Percentiles rank a stretch among this genome's conserved stretches.
Conservation (phyloP, 192 early-diverging fungal genomes). For the Entophlyctis helioformis region DNA sequence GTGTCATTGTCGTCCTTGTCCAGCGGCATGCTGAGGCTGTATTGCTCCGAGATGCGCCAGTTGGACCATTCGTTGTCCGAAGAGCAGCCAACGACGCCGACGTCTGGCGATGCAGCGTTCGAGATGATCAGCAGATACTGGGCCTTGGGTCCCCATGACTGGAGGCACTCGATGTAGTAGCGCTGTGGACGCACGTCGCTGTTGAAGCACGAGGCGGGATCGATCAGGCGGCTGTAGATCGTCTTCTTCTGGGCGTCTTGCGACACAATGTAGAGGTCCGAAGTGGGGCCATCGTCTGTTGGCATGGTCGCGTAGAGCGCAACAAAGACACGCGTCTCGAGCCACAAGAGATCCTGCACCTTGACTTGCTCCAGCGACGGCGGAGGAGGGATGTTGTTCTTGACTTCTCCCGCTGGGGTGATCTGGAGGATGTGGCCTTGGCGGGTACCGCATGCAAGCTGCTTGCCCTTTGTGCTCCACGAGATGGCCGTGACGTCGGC, state of each 20-base stretch:
- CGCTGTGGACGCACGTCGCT: constrained; percentile 33
- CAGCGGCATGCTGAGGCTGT: constrained; percentile 43
- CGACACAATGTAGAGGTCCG: constrained; percentile 38
- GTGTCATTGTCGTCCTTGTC: constrained; percentile 45
- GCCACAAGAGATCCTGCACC: constrained; percentile 64
- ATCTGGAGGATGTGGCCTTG: constrained; percentile 48
- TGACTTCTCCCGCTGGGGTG: constrained; percentile 46
- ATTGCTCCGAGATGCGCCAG: constrained; percentile 53
- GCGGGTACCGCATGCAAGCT: constrained; percentile 64
- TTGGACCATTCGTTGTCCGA: constrained; percentile 46
- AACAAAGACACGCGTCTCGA: constrained; percentile 58
- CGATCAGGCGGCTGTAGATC: constrained; percentile 38
- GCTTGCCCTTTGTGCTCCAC: constrained; percentile 87
- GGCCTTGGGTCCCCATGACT: constrained; percentile 32
- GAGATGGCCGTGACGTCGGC: constrained; percentile 42
- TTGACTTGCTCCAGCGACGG: constrained; percentile 19
- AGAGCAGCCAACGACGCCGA: constrained; percentile 34
- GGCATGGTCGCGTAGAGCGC: constrained; percentile 47
- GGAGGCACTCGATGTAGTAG: constrained; percentile 48
- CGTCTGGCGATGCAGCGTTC: constrained; percentile 2
- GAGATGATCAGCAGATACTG: constrained; percentile 1
- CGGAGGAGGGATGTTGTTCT: constrained; percentile 40
- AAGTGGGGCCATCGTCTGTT: constrained; percentile 12
- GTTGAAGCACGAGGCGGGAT: constrained; percentile 45
- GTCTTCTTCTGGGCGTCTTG: constrained; percentile 18